Evolutionary conservation across 1,284 basidiomycete genomes (phyloP).

Genomic region (Phlebopus sp.): DNA sequence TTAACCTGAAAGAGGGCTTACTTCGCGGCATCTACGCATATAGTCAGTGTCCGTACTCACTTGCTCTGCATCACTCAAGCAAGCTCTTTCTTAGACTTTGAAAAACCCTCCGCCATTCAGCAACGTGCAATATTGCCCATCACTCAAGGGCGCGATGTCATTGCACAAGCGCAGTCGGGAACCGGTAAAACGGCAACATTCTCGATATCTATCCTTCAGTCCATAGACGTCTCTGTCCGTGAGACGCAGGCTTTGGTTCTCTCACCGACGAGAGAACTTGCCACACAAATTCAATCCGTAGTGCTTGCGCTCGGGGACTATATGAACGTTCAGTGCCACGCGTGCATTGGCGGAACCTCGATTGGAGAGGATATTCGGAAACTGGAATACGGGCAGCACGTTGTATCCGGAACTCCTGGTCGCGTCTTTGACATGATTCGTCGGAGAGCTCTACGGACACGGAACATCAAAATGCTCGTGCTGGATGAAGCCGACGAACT

Average conservation of each 20-base stretch:
- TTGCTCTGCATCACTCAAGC: conserved; percentile 5
- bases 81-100: conserved; percentile 71
- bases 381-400: conserved; percentile 96
- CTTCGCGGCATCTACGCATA: conserved; percentile 98
- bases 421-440: conserved; percentile 99
- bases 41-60: conserved; percentile 57
- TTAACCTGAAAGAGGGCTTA: conserved; percentile 93
- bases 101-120: conserved; percentile 99
- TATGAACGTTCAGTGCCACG: conserved; percentile 99
- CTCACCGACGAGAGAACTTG: conserved; percentile 92
- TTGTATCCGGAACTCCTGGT: conserved; percentile 96
- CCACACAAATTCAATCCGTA: conserved; percentile 98
- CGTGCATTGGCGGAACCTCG: conserved; percentile 97
- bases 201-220: conserved; percentile 90
- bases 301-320: conserved; percentile 97
- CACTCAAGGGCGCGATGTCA: conserved; percentile 93
- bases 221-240: conserved; percentile 93
- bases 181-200: conserved; percentile 99
- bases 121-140: conserved; percentile 97
- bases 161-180: conserved; percentile 98
- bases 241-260: conserved; percentile 97
- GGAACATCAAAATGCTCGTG: conserved; percentile 99
- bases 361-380: conserved; percentile 99
- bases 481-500: conserved; percentile 98
- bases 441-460: conserved; percentile 87